phyloP scores from a whole-genome alignment of 202 grass and related monocot genomes.

The Elaeis oleifera region DNA sequence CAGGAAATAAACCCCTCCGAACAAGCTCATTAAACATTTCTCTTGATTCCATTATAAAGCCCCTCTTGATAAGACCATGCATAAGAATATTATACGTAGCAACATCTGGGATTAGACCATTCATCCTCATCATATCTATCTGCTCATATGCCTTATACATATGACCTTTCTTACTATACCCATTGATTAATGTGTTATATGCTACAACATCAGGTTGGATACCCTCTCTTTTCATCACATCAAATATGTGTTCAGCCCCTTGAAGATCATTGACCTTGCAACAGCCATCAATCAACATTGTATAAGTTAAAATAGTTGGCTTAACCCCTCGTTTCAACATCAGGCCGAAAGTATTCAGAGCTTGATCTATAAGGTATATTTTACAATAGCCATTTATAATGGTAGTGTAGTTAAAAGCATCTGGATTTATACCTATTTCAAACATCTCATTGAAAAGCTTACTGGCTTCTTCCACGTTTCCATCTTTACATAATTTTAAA shows the following conservation, averaged over 20 bases:
- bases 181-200: slow-evolving; percentile 19
- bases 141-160: slow-evolving; percentile 13
- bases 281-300: slow-evolving; percentile 14
- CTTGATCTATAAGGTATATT: slow-evolving; percentile 2
- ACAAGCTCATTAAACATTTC: slow-evolving; percentile 21
- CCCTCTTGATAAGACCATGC: slow-evolving; percentile 20
- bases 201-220: slow-evolving; percentile 12
- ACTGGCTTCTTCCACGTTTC: slow-evolving; percentile 12
- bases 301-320: slow-evolving; percentile 16
- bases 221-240: slow-evolving; percentile 14
- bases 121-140: slow-evolving; percentile 21
- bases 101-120: slow-evolving; percentile 8
- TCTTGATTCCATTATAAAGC: slow-evolving; percentile 13
- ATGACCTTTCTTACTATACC: slow-evolving; percentile 12
- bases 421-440: slow-evolving; percentile 14
- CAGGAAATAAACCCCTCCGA: slow-evolving; percentile 18
- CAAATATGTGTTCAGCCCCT: slow-evolving; percentile 3
- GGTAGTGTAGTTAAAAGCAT: slow-evolving; percentile 17
- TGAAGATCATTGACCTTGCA: slow-evolving; percentile 11
- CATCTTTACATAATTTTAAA: slow-evolving; percentile 11
- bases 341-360: slow-evolving; percentile 10
- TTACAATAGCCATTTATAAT: slow-evolving; percentile 19
- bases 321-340: slow-evolving; percentile 21
- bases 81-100: slow-evolving; percentile 18
- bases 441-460: slow-evolving; percentile 17